Conservation (phyloP, 768 basidiomycete species). For the Psilocybe cyanescens region DNA sequence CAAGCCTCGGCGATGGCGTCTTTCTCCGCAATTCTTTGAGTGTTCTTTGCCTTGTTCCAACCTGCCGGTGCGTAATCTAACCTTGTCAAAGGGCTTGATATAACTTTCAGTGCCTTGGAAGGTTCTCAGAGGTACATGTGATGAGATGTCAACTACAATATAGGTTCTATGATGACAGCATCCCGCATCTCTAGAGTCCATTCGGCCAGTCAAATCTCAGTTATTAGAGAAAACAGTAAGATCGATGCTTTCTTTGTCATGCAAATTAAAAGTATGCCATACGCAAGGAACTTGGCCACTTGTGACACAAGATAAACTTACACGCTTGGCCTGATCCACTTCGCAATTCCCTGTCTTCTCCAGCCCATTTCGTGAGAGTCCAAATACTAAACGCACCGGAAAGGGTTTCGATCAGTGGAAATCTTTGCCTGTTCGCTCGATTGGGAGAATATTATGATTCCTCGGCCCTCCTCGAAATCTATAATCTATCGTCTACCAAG, state of each 20-base stretch:
- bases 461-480: neutral
- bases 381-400: no score
- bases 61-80: neutral
- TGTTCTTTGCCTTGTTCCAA: neutral
- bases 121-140: neutral
- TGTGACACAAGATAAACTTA: neutral
- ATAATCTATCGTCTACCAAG: neutral
- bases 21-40: neutral
- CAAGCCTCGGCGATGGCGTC: neutral
- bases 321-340: neutral
- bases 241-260: no score
- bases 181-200: no score
- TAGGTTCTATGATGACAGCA: no score
- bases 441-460: neutral
- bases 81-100: neutral
- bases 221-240: no score
- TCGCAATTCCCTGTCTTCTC: neutral
- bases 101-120: neutral
- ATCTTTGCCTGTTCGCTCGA: no score
- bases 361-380: neutral
- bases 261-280: no score
- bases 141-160: neutral
- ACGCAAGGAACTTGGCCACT: neutral
- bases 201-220: no score
- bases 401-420: no score